Percentiles rank a stretch among this genome's conserved stretches.
These are phyloP conservation scores for Sequoia sempervirens DNA, from an alignment of 75 land plant species.

Conservation along the genomic window DNA sequence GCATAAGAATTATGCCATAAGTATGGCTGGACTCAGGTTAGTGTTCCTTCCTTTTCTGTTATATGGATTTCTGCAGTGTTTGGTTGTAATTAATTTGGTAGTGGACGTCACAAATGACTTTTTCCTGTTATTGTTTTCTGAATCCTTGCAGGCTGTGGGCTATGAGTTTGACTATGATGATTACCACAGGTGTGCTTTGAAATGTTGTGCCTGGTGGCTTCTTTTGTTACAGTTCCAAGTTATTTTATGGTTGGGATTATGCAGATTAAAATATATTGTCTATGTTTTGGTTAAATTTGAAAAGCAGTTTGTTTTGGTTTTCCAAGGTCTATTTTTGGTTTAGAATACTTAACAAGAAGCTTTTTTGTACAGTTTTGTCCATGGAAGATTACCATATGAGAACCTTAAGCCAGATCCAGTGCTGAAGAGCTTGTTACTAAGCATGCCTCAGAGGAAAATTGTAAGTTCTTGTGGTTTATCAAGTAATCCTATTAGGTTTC, in stretches of 20 bases:
- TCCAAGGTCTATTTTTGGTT: too few species aligned
- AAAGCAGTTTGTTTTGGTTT: too few species aligned
- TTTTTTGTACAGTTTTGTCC: too few species aligned
- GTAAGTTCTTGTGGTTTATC: conserved; percentile 23
- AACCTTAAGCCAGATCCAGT: conserved; percentile 58
- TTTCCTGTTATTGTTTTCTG: too few species aligned
- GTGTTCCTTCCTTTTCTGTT: neutral
- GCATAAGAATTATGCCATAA: conserved; percentile 68
- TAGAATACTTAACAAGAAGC: too few species aligned
- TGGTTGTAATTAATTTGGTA: neutral
- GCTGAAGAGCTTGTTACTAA: conserved; percentile 52
- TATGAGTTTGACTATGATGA: conserved; percentile 84
- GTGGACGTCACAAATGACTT: neutral
- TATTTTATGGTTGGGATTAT: too few species aligned
- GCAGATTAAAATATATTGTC: too few species aligned
- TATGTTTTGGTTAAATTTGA: too few species aligned
- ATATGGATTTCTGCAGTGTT: neutral
- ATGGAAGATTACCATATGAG: too few species aligned
- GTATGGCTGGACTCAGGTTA: conserved; percentile 87
- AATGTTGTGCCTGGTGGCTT: neutral
- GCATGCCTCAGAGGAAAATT: conserved; percentile 81
- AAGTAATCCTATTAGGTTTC: neutral
- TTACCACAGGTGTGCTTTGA: conserved; percentile 53
- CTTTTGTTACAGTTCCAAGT: too few species aligned
- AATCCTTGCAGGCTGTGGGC: conserved; percentile 56